phyloP scores from a whole-genome alignment of 1,284 basidiomycete species.

The Mycocalia duriaeana region DNA sequence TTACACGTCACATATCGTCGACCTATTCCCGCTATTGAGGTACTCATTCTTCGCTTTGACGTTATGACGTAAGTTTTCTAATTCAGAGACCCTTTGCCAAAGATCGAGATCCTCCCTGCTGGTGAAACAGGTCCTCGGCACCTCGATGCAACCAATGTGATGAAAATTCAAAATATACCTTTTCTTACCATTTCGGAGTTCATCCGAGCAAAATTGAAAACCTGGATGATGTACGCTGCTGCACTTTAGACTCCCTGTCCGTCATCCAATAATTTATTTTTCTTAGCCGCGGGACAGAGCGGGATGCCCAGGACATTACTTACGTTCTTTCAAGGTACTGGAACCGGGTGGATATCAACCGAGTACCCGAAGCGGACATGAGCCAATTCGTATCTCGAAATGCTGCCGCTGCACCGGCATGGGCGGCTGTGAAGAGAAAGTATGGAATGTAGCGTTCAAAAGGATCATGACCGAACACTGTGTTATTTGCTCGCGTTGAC shows the following conservation, averaged over 20 bases:
- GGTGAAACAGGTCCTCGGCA: slow-evolving; percentile 74
- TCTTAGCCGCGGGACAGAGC: slow-evolving; percentile 55
- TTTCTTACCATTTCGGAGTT: slow-evolving; percentile 78
- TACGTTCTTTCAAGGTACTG: slow-evolving; percentile 66
- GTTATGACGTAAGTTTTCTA: no score
- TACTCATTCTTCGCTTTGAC: slow-evolving; percentile 16
- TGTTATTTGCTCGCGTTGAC: no score
- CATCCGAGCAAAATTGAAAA: slow-evolving; percentile 71
- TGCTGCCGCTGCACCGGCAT: slow-evolving; percentile 53
- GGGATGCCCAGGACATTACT: slow-evolving; percentile 68
- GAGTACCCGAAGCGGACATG: slow-evolving; percentile 78
- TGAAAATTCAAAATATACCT: slow-evolving; percentile 61
- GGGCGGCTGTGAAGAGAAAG: slow-evolving; percentile 65
- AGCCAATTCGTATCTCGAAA: slow-evolving; percentile 58
- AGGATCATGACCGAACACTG: no score
- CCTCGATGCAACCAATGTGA: slow-evolving; percentile 59
- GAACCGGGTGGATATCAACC: slow-evolving; percentile 75
- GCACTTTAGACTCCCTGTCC: slow-evolving; percentile 48
- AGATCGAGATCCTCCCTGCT: slow-evolving; percentile 79
- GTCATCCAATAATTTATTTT: slow-evolving; percentile 19
- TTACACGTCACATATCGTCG: slow-evolving; percentile 54
- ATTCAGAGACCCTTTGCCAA: no score
- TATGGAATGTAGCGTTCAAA: slow-evolving; percentile 60
- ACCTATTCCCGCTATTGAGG: slow-evolving; percentile 35
- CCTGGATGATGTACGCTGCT: slow-evolving; percentile 64